phyloP scores from a whole-genome alignment of 768 basidiomycete species.

The Lactarius hengduanensis region DNA sequence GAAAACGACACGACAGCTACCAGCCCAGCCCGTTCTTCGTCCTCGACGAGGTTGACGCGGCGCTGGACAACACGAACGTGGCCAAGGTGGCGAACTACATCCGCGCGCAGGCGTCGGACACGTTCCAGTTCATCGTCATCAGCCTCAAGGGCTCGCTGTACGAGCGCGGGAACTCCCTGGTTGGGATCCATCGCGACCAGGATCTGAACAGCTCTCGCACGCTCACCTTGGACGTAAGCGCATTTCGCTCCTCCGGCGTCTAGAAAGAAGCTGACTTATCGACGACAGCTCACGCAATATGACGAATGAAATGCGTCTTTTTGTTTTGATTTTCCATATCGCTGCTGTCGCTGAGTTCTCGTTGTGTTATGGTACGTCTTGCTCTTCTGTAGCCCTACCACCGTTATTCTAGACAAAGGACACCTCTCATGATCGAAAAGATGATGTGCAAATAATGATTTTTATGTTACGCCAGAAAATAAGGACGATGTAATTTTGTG shows the following conservation, averaged over 20 bases:
- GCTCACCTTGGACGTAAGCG: conserved; percentile 82
- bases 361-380: not conserved
- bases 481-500: not conserved
- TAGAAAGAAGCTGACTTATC: not conserved
- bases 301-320: conserved; percentile 43
- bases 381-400: conserved; percentile 10
- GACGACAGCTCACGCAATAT: conserved; percentile 56
- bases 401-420: not conserved
- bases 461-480: conserved; percentile 4
- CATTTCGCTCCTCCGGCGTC: not conserved
- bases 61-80: conserved; percentile 98
- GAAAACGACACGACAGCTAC: conserved; percentile 50
- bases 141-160: conserved; percentile 93
- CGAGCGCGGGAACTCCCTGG: conserved; percentile 84
- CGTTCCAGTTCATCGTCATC: conserved; percentile 97
- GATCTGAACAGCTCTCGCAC: conserved; percentile 90
- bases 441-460: conserved; percentile 11
- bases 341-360: conserved; percentile 7
- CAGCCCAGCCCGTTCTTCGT: conserved; percentile 98
- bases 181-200: conserved; percentile 94
- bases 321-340: not conserved
- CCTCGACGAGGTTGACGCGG: conserved; percentile 97
- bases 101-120: conserved; percentile 73
- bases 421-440: not conserved
- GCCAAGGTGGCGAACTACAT: conserved; percentile 95